Evolutionary conservation across 805 yeast species (phyloP), one percentile per base, ranked within the genome.

Genomic region (Pichia paraexigua): DNA sequence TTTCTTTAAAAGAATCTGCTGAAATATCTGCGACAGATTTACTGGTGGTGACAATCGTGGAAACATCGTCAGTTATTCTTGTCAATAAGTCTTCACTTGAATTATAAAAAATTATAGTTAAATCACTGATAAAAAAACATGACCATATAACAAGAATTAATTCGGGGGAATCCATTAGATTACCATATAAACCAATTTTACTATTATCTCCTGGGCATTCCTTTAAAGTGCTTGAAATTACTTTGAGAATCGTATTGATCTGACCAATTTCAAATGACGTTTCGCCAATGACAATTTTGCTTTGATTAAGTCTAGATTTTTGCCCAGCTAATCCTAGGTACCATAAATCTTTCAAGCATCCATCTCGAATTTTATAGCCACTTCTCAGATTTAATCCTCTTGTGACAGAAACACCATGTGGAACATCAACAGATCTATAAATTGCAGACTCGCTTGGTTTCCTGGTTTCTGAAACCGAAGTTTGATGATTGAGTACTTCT

Each of bases 291-390:
- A 15, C 15, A 5, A 52, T 41, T 30, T 21, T 28, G 2, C 46
- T 39, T 18, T 35, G 13, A n/a, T 27, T 21, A 12, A 13, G 8
- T 2, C 20, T 18, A 15, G 1, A 56, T 44, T 15, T 71, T 39
- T 45, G 58, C 54, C 60, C 61, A 62, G 41, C 49, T 47, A 51
- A 57, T 12, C 77, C 74, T 15, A 82, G 67, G 49, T 73, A 77
- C 91, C 94, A 87, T 4, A 87, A 63, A 68, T 88, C 96, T 55
- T 78, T 75, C 52, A 88, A 63, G 57, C 79, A 82, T 3, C 96
- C 96, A 63, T 86, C 84, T 58, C 96, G 72, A 22, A 85, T 62
- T 56, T 77, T 78, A 63, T 83, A 85, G 37, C 79, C 82, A 25
- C 77, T 72, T 43, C 87, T 74, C 24, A 90, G 76, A 45, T 80